Evolutionary conservation across 306 rosid genomes (phyloP), one percentile per base, ranked within the genome.

Genomic region (Castanopsis chinensis): DNA sequence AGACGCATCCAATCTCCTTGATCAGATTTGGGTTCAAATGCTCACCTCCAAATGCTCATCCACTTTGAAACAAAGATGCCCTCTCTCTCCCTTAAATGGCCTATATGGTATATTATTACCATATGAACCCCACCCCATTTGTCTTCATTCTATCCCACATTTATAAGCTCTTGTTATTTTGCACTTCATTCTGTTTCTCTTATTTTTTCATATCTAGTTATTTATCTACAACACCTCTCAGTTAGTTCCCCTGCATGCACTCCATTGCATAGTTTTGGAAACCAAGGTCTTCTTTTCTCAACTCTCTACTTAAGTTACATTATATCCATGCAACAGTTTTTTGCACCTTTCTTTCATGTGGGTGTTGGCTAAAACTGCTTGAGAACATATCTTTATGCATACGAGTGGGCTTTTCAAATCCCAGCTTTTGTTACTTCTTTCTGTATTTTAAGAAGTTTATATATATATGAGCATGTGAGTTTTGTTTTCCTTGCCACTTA

Each of bases 41-140:
- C 92, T 83, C 88, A 88, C 94, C 94, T 90, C 90, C 88, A 82
- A 90, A 85, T 81, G 89, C 92, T 90, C 90, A 91, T 91, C 93
- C 96, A 89, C 89, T 87, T 79, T 55, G 33, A 35, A 75, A 74
- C 23, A 13, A 75, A 51, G 30, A 74, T 43, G 77, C 74, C 2
- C 7, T 52, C 82, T 71, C 74, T 59, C 4, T 72, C 72, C 19
- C 65, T 11, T 35, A 41, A 55, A 68, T 79, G 75, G 76, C 72
- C 80, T 80, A 77, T 83, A 78, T 43, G 28, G 27, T 58, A 10
- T 3, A 10, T 58, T 8, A 49, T 77, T 41, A 41, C 76, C 69
- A 33, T 59, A 32, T 82, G 72, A 43, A 81, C 82, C 81, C 93
- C 88, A 80, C 83, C 86, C 27, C 21, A 13, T 74, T 86, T 91